Conservation (phyloP, 257 asterid genomes). For the Nicotiana noctiflora region DNA sequence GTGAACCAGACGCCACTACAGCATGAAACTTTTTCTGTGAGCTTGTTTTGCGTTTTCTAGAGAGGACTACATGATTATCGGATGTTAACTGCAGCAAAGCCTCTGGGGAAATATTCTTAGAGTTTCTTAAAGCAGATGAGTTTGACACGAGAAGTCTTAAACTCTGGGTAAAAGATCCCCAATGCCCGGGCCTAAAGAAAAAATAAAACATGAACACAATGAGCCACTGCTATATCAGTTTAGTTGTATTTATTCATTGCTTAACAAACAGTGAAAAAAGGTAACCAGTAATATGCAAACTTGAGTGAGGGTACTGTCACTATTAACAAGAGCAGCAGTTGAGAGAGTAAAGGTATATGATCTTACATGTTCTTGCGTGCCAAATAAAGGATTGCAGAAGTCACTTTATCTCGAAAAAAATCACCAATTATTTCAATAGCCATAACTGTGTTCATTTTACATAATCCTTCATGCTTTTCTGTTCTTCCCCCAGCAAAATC, state of each 20-base stretch:
- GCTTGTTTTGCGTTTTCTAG: slow-evolving; percentile 72
- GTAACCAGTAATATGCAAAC: background rate
- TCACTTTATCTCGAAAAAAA: slow-evolving; percentile 52
- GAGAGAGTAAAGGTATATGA: slow-evolving; percentile 17
- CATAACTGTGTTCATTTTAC: slow-evolving; percentile 60
- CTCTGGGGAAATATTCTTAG: slow-evolving; percentile 69
- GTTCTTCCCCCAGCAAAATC: slow-evolving; percentile 49
- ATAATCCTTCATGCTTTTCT: slow-evolving; percentile 57
- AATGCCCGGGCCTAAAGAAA: slow-evolving; percentile 56
- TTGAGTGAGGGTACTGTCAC: background rate
- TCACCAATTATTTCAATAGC: slow-evolving; percentile 85
- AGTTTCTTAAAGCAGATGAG: slow-evolving; percentile 68
- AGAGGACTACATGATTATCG: slow-evolving; percentile 41
- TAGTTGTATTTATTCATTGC: background rate
- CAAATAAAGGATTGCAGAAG: slow-evolving; percentile 72
- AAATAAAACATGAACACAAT: slow-evolving; percentile 15
- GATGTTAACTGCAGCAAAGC: slow-evolving; percentile 75
- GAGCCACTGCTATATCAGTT: background rate
- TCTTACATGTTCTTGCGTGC: slow-evolving; percentile 84
- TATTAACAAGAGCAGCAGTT: slow-evolving; percentile 3
- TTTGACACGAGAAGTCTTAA: slow-evolving; percentile 63
- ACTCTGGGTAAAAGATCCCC: slow-evolving; percentile 68
- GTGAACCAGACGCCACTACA: slow-evolving; percentile 44
- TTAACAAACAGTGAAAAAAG: background rate
- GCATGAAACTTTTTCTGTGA: slow-evolving; percentile 58